phyloP scores from a whole-genome alignment of 768 basidiomycete species.

The Leccinum imitatum region DNA sequence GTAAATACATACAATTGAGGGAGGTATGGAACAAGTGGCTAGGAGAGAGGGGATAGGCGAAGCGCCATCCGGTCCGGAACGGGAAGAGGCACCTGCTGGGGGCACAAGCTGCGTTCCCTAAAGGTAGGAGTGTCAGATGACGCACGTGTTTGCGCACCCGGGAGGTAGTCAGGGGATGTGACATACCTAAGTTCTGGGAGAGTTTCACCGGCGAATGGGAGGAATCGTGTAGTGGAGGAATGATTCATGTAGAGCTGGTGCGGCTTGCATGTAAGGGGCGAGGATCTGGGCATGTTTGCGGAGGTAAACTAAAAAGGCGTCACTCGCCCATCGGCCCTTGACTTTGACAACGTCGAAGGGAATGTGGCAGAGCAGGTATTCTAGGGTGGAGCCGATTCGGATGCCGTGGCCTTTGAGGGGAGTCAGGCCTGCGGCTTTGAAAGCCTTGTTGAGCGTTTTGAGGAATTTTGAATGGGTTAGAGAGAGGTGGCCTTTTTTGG shows the following conservation, averaged over 20 bases:
- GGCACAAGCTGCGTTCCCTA: not conserved
- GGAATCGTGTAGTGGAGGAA: not conserved
- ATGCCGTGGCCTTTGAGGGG: not conserved
- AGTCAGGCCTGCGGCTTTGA: too few species aligned
- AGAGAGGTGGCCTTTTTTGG: too few species aligned
- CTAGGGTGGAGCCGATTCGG: rapidly evolving
- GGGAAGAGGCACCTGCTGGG: not conserved
- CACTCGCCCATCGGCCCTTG: not conserved
- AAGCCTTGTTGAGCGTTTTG: rapidly evolving
- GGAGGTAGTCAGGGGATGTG: not conserved
- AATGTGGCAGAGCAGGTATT: not conserved
- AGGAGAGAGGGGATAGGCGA: not conserved
- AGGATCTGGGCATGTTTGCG: not conserved
- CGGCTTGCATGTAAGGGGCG: not conserved
- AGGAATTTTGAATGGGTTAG: too few species aligned
- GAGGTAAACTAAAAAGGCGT: not conserved
- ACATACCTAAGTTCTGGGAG: rapidly evolving
- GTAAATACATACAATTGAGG: too few species aligned
- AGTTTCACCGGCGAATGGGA: too few species aligned
- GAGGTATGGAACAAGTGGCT: rapidly evolving
- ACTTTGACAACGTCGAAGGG: not conserved
- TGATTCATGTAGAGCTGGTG: rapidly evolving
- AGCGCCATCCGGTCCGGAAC: not conserved
- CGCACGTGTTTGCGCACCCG: not conserved
- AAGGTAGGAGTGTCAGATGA: not conserved